Evolutionary conservation across 2,329 filamentous ascomycete genomes (phyloP), one percentile per base, ranked within the genome.

Genomic region (Pseudofabraea citricarpa): DNA sequence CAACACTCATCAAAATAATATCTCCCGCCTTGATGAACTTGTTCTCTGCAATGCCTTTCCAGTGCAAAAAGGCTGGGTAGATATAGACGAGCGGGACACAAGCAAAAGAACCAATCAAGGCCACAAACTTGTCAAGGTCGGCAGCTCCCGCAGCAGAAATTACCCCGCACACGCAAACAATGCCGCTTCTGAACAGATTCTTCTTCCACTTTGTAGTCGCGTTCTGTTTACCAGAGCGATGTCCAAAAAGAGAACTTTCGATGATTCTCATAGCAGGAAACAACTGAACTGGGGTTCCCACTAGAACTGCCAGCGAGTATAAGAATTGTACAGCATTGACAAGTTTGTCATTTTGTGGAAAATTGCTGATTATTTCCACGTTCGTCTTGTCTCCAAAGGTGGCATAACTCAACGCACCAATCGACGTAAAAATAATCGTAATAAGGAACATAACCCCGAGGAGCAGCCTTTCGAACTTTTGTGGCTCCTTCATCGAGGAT

Each of bases 171-270:
- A 90, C 65, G 56, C 85, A 77, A 38, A 97, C 91, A 50, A 95
- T 79, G 60, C 89, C 81, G 71, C 95, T 96, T 43, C 91, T 83
- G 71, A 95, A 97, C 19, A 85, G 72, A 57, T 97, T 97, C 81
- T 97, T 97, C 75, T 95, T 86, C 91, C 91, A 97, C 70, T 97
- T 97, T 71, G 96, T 94, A 61, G 85, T 90, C 1, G 87, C 87
- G 62, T 96, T 95, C 69, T 94, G 94, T 68, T 97, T 97, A 55
- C 91, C 90, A 4, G 51, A 52, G 47, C 88, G 95, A 59, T 86
- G 78, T n/a, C 86, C 93, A 65, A 96, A 97, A 6, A 96, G 73
- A 51, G 87, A 87, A 54, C 93, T 94, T 67, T 94, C 90, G 36
- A 87, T 87, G 60, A 96, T 97, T 59, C 91, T 85, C 57, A 97